These are phyloP conservation scores for Sarocladiaceae sp. DNA, from an alignment of 2,329 filamentous ascomycete species.

Conservation along the genomic window DNA sequence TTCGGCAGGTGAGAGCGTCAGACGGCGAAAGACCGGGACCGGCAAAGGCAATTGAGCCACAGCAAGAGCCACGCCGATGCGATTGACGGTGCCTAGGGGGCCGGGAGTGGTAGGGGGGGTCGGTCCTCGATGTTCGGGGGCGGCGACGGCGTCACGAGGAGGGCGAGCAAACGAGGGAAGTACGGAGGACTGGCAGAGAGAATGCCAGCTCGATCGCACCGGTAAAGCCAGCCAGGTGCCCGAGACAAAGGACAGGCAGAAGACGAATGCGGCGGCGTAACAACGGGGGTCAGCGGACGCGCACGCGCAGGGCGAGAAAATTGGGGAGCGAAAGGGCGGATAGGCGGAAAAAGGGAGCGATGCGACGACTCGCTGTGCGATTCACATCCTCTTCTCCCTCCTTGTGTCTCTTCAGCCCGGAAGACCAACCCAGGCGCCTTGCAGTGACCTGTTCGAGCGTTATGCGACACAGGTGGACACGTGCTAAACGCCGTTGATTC, in stretches of 20 bases:
- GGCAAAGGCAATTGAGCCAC: constrained; percentile 2
- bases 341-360: constrained; percentile 1
- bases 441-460: too few species aligned
- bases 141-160: constrained; percentile 9
- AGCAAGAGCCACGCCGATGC: constrained; percentile 6
- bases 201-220: constrained; percentile 6
- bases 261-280: constrained; percentile 9
- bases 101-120: constrained; percentile 8
- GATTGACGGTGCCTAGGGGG: constrained; percentile 8
- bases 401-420: too few species aligned
- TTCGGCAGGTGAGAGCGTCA: background rate
- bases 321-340: constrained; percentile 4
- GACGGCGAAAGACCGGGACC: background rate
- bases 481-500: too few species aligned
- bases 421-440: too few species aligned
- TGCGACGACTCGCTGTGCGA: background rate
- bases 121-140: constrained; percentile 8
- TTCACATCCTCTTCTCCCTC: too few species aligned
- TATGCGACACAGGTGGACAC: too few species aligned
- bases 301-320: constrained; percentile 8
- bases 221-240: constrained; percentile 7
- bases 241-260: constrained; percentile 7
- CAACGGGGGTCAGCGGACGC: constrained; percentile 4
- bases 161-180: constrained; percentile 6
- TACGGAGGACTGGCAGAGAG: background rate